Evolutionary conservation across 2,329 filamentous ascomycete species (phyloP), one percentile per base, ranked within the genome.

Genomic region (Penicillium sp.): DNA sequence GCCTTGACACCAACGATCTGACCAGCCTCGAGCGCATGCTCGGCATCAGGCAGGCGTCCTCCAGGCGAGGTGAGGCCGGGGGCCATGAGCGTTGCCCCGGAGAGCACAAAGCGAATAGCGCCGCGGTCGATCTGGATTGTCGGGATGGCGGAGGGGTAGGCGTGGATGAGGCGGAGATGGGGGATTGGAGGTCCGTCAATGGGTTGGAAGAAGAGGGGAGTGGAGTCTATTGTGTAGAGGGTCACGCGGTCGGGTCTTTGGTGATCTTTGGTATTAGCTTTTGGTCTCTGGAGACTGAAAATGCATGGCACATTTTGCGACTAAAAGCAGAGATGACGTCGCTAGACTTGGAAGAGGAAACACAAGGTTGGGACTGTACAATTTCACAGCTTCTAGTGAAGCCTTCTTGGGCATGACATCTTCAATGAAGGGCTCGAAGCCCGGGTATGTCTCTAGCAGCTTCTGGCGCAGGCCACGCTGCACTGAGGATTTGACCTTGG

Each of bases 401-500:
- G 89, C 85, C 75, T 97, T 99, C 77, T 97, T 97, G 47, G 94
- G 94, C 62, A 99, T 81, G 66, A 97, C 86, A 73, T 95, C 90
- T 74, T 99, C 94, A 75, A 97, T 95, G 77, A 91, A 84, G 0
- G 90, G 89, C 63, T 86, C 85, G 47, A 97, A 87, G 47, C 90
- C 84, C 2, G 94, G 94, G 76, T 95, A 97, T 49, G 89, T 89
- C 55, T 90, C 82, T 61, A 94, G 79, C 62, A 97, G 84, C 68
- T 90, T 90, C 67, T 87, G 82, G 65, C 94, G 90, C 66, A 99
- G 87, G 61, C 80, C 84, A 69, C 94, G 90, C 79, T 97, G 92
- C 53, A 91, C 90, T 23, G 91, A 96, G 61, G 93, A 97, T 79
- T 97, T 99, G 76, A 97, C 90, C 81, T 97, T 97, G 66, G 91